These are phyloP conservation scores for Cardamine occulta DNA, from an alignment of 345 rosid species.

Conservation along the genomic window DNA sequence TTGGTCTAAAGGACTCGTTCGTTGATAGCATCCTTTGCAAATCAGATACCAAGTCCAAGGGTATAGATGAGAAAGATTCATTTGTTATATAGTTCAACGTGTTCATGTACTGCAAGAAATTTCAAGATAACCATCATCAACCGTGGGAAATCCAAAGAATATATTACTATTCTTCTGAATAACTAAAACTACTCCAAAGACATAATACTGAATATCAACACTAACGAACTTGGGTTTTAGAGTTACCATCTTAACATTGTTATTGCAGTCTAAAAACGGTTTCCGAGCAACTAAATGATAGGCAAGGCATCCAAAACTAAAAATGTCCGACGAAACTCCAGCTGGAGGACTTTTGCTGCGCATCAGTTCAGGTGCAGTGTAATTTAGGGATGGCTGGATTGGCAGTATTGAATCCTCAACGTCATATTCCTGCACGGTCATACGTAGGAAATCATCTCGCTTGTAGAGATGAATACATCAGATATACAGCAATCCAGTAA, in stretches of 20 bases:
- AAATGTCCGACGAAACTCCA: constrained; percentile 83
- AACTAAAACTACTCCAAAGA: not conserved
- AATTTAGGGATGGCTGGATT: constrained; percentile 89
- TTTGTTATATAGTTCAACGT: constrained; percentile 86
- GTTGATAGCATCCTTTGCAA: constrained; percentile 89
- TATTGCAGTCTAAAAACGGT: constrained; percentile 92
- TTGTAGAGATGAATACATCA: constrained; percentile 1
- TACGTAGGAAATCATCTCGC: constrained; percentile 9
- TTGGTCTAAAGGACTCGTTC: constrained; percentile 85
- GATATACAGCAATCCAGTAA: not conserved
- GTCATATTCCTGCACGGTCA: constrained; percentile 78
- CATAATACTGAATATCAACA: constrained; percentile 14
- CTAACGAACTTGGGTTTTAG: not conserved
- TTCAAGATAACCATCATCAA: constrained; percentile 24
- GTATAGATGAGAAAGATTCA: constrained; percentile 84
- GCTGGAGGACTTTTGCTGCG: constrained; percentile 71
- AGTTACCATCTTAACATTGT: constrained; percentile 95
- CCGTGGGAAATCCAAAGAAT: not conserved
- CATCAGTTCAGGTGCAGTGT: constrained; percentile 93
- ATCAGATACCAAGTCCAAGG: constrained; percentile 82
- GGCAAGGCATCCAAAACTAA: constrained; percentile 94
- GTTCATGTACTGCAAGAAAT: constrained; percentile 77
- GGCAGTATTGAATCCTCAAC: constrained; percentile 90
- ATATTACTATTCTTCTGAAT: not conserved
- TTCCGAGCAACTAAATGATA: constrained; percentile 88